Percentiles rank a stretch among this genome's conserved stretches.
phyloP scores from a whole-genome alignment of 2,329 filamentous ascomycete genomes.

The Blastomyces emzantsi region DNA sequence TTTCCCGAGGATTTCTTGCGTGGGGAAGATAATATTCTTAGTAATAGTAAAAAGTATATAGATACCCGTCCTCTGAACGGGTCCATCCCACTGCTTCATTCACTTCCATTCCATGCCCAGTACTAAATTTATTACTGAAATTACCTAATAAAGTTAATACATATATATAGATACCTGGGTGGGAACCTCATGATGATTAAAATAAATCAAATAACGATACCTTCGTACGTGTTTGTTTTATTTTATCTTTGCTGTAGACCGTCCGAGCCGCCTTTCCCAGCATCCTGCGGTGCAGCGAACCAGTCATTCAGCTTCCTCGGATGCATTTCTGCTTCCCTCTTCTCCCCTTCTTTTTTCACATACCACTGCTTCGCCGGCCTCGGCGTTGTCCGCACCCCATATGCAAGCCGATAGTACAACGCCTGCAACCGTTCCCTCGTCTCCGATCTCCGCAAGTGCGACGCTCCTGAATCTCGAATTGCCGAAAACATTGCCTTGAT shows the following conservation, averaged over 20 bases:
- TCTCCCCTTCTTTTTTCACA: slow-evolving; percentile 14
- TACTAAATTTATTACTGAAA: neutral
- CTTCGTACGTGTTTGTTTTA: neutral
- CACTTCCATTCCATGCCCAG: neutral
- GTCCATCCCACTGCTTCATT: neutral
- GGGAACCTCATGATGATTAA: neutral
- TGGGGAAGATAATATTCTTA: neutral
- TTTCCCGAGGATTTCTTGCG: neutral
- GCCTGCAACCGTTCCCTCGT: slow-evolving; percentile 68
- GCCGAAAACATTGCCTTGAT: slow-evolving; percentile 50
- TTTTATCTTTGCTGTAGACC: neutral
- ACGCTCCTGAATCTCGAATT: slow-evolving; percentile 67
- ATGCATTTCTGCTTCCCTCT: slow-evolving; percentile 5
- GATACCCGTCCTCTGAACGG: neutral
- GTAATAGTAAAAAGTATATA: neutral
- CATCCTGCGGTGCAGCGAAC: neutral
- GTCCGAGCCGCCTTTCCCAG: too few relatives aligned
- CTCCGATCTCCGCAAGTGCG: slow-evolving; percentile 62
- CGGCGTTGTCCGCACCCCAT: slow-evolving; percentile 58
- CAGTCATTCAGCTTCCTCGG: neutral
- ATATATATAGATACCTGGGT: too few relatives aligned
- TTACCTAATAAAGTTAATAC: neutral
- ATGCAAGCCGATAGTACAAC: slow-evolving; percentile 62
- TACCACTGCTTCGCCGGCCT: slow-evolving; percentile 43
- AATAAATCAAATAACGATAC: neutral